Conservation (phyloP, 2,329 filamentous ascomycete species). For the Alternaria dauci region DNA sequence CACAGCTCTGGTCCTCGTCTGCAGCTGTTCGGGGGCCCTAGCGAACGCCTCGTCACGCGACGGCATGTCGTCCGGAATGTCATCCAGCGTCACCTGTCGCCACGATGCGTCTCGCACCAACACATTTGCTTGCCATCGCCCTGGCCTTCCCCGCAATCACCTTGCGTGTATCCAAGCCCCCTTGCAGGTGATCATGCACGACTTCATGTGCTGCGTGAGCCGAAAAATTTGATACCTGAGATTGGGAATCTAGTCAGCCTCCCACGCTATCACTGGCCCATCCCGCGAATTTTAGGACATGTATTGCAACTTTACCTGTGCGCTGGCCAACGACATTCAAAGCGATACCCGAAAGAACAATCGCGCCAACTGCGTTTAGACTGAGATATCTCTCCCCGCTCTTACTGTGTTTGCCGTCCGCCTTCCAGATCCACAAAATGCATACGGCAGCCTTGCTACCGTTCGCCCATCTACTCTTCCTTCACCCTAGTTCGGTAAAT, state of each 20-base stretch:
- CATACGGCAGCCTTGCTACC: conserved; percentile 31
- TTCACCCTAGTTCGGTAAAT: conserved; percentile 27
- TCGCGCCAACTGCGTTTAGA: conserved; percentile 49
- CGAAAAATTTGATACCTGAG: conserved; percentile 35
- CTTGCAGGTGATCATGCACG: conserved; percentile 54
- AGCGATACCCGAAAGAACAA: conserved; percentile 35
- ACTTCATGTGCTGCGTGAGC: conserved; percentile 45
- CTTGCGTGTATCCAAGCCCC: conserved; percentile 41
- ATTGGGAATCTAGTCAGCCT: conserved; percentile 40
- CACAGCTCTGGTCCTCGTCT: conserved; percentile 28
- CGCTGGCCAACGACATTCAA: conserved; percentile 39
- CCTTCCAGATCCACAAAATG: conserved; percentile 40
- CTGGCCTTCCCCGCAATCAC: conserved; percentile 51
- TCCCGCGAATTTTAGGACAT: conserved; percentile 23
- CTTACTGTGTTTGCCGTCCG: conserved; percentile 29
- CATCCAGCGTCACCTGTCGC: conserved; percentile 37
- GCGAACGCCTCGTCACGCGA: conserved; percentile 35
- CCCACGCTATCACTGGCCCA: conserved; percentile 37
- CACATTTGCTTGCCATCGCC: conserved; percentile 25
- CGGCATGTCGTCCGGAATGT: conserved; percentile 27
- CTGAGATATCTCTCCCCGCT: conserved; percentile 48
- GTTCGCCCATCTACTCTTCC: conserved; percentile 26
- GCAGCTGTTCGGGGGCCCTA: conserved; percentile 18
- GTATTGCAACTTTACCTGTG: conserved; percentile 44
- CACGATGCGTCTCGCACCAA: conserved; percentile 25